phyloP scores from a whole-genome alignment of 176 grass and related monocot species.

The Raddia distichophylla region DNA sequence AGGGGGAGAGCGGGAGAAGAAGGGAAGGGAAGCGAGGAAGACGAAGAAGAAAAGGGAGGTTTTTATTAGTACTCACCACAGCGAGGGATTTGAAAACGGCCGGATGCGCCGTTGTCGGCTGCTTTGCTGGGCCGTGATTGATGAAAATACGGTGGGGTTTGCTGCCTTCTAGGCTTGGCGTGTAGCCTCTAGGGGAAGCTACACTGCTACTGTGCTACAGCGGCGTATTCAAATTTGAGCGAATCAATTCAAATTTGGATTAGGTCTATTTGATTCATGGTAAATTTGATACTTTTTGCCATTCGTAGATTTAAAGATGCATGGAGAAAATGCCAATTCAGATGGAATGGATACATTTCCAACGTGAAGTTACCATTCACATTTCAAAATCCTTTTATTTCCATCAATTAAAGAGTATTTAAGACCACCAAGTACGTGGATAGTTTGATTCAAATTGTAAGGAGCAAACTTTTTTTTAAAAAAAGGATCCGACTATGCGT shows the following conservation, averaged over 20 bases:
- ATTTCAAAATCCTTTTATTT: too few species aligned
- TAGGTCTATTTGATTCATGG: too few species aligned
- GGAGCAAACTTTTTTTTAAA: background rate
- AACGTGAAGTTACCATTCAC: too few species aligned
- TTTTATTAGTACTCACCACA: background rate
- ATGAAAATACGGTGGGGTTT: background rate
- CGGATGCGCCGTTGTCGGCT: constrained; percentile 30
- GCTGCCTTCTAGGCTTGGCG: background rate
- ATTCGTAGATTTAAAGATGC: too few species aligned
- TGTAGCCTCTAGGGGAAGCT: background rate
- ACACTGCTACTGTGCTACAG: too few species aligned
- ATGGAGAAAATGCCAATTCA: too few species aligned
- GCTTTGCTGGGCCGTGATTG: constrained; percentile 39
- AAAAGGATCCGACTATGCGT: background rate
- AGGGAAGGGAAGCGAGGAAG: background rate
- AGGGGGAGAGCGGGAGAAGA: constrained; percentile 40
- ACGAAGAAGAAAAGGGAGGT: background rate
- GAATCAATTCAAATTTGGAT: too few species aligned
- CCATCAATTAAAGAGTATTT: background rate
- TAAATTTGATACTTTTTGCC: too few species aligned
- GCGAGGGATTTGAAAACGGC: constrained; percentile 28
- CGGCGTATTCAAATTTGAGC: too few species aligned
- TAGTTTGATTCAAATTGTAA: too few species aligned
- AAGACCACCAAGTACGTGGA: too few species aligned
- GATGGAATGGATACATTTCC: too few species aligned